Evolutionary conservation across 2,329 filamentous ascomycete genomes (phyloP).

Genomic region (Colletotrichum sp.): DNA sequence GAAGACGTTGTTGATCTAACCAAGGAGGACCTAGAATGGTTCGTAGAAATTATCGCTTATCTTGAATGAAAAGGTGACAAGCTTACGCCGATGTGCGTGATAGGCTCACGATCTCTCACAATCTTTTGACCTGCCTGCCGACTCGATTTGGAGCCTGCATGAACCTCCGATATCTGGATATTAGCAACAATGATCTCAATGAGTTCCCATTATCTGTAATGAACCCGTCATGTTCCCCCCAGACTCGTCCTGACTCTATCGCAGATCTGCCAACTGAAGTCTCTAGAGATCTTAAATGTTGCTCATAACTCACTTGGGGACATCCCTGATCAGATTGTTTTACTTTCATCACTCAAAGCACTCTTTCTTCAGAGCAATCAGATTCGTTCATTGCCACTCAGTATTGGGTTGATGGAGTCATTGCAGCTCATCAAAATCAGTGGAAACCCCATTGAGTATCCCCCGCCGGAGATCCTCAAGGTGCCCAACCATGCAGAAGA

Average conservation of each 20-base stretch:
- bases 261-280: not conserved
- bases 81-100: not conserved
- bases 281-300: not conserved
- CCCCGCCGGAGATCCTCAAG: not conserved
- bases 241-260: not conserved
- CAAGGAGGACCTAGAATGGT: not conserved
- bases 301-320: not conserved
- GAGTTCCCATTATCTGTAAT: not conserved
- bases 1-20: not conserved
- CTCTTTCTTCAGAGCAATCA: not conserved
- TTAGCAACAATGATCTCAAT: not conserved
- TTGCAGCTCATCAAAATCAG: not conserved
- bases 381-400: not conserved
- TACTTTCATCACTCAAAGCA: not conserved
- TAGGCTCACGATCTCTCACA: not conserved
- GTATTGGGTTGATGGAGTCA: not conserved
- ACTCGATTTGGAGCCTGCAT: not conserved
- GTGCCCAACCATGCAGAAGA: not conserved
- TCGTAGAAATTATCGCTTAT: not conserved
- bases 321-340: not conserved
- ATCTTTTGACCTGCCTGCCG: not conserved
- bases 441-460: not conserved
- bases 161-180: not conserved
- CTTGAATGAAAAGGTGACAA: not conserved
- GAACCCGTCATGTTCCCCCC: not conserved